Base-by-base conservation (phyloP, 1,284 basidiomycete species). In the Sanghuangporus baumii region DNA sequence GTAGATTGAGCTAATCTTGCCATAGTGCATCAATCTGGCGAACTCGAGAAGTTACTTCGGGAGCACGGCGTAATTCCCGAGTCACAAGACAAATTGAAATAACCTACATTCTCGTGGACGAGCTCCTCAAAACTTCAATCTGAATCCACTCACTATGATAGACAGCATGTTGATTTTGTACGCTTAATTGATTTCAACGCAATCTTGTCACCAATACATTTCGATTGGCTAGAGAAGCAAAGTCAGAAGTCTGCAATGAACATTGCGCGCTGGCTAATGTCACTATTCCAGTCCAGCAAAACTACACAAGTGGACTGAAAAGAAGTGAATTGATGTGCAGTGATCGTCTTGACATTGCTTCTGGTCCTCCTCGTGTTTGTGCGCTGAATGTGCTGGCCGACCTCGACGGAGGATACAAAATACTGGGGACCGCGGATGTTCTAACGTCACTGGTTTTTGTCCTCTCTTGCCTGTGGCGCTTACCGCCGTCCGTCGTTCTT, bases 21-120 rank as follows among this genome's bases (percentile, higher is more conserved):
- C 31, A 16, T 54, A 94, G 93, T 98, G 96, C 96, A 98, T 75
- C 93, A 97, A 78, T 91, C 88, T 5, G 96, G 96, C 62, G 95
- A 98, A 76, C 81, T 99, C 18, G 94, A 96, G 73, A 81, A 85
- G 41, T 79, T 98, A 18, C 80, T 98, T 18, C 83, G 86, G 70
- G 85, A 91, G 72, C 82, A 88, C 67, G 79, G 85, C 16, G 76
- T 96, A 62, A 83, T 93, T 63, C 82, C 82, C 0, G 73, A 74
- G 47, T 38, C 43, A 16, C 5, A 31, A 31, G 18, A 20, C 18
- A 23, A 59, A 36, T 18, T 34, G 47, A 37, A 59, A 18, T 11
- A 36, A 9, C 36, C 51, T 9, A 26, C 38, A 36, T n/a, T 20
- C 34, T 38, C 41, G 46, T 18, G 34, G 18, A 43, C 34, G 40